Base-by-base conservation (phyloP, 2,329 filamentous ascomycete species). In the Alternaria sp. region DNA sequence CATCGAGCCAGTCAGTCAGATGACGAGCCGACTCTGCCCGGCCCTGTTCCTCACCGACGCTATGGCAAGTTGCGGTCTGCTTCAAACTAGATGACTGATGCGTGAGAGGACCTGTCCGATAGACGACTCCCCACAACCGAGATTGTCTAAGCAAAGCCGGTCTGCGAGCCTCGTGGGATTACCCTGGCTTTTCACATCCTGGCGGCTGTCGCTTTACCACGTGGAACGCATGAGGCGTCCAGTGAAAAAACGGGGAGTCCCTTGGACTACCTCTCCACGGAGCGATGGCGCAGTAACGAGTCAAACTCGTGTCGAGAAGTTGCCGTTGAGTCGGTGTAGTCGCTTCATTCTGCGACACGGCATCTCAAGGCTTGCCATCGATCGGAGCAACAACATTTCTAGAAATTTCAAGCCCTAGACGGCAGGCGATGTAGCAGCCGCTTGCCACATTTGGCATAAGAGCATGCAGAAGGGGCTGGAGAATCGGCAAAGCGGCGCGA, bases 291-390 rank as follows among this genome's bases (percentile, higher is more conserved):
- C 46, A 16, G 28, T 9, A 49, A 32, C 63, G 57, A 69, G 57
- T 65, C 64, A 62, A 63, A 51, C 14, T 51, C 42, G 38, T 43
- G 39, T 60, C 26, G 54, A 53, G 14, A 49, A 47, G 51, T 65
- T 60, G 66, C 65, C 61, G 48, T 62, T 61, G 62, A 71, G 66
- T 67, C 68, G 63, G 63, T 67, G 63, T 62, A 52, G 62, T 59
- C 66, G 68, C 62, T 57, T 65, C 61, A 66, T 44, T 66, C 51
- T 54, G 55, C 49, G 55, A 67, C 56, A 59, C 28, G 57, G 62
- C 52, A 44, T 52, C 55, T 51, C 34, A 49, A 44, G 20, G n/a
- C 57, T 55, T n/a, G 34, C 51, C 41, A 51, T 51, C 32, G 51
- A 59, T 53, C 46, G 59, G 59, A 44, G 39, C 49, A 55, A 51